Conservation (phyloP, 2,329 filamentous ascomycete species). For the Colletotrichum horii region DNA sequence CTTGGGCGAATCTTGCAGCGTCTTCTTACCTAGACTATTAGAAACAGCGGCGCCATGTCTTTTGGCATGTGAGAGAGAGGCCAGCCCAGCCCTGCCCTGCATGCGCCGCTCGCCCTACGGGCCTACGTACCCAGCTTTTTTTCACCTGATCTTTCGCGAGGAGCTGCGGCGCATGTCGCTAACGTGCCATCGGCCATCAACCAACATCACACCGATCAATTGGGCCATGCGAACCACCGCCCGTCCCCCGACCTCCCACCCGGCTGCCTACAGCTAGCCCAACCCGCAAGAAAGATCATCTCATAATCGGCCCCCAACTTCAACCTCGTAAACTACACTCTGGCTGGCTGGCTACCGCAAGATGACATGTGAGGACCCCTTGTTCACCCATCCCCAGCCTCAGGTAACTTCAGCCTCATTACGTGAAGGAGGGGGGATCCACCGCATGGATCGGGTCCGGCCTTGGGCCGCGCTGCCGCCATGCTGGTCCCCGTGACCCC, state of each 20-base stretch:
- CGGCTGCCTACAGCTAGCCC: background rate
- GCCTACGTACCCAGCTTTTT: background rate
- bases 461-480: background rate
- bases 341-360: background rate
- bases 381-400: background rate
- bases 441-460: background rate
- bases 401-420: slow-evolving; percentile 1
- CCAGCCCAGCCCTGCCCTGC: background rate
- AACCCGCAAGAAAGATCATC: background rate
- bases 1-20: background rate
- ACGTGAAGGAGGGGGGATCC: background rate
- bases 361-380: slow-evolving; percentile 7
- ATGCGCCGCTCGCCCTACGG: background rate
- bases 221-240: background rate
- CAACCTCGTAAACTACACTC: background rate
- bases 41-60: background rate
- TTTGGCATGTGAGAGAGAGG: slow-evolving; percentile 8
- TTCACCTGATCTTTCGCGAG: background rate
- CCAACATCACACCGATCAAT: background rate
- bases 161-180: background rate
- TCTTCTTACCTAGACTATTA: background rate
- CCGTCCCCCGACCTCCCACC: background rate
- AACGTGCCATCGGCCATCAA: background rate
- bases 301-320: background rate
- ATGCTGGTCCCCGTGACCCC: slow-evolving; percentile 11